These are phyloP conservation scores for Nakazawaea wickerhamii DNA, from an alignment of 805 yeast genomes.

Conservation along the genomic window DNA sequence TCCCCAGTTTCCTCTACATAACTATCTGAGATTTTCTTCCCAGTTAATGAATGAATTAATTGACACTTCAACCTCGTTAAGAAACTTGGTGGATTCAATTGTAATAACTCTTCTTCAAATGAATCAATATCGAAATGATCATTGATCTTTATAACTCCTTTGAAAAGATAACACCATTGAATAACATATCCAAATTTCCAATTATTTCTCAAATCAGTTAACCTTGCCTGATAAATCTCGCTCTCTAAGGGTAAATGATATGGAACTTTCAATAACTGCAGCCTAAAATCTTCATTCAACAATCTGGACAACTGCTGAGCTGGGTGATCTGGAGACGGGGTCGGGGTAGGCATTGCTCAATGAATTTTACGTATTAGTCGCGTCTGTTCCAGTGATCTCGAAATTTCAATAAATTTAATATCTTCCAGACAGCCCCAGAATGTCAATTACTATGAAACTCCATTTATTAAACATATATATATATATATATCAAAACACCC, in stretches of 20 bases:
- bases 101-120: constrained; percentile 57
- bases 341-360: constrained; percentile 10
- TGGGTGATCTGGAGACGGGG: constrained; percentile 21
- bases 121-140: constrained; percentile 55
- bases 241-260: constrained; percentile 31
- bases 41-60: constrained; percentile 35
- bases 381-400: too few species aligned
- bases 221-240: constrained; percentile 25
- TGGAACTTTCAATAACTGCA: constrained; percentile 35
- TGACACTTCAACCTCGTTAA: constrained; percentile 38
- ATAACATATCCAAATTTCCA: constrained; percentile 34
- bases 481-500: neutral
- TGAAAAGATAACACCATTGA: constrained; percentile 53
- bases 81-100: constrained; percentile 35
- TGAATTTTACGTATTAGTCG: too few species aligned
- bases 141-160: constrained; percentile 44
- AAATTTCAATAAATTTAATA: too few species aligned
- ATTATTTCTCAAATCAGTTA: constrained; percentile 30
- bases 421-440: too few species aligned
- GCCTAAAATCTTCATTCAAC: constrained; percentile 30
- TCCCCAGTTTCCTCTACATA: constrained; percentile 16
- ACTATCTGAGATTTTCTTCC: constrained; percentile 24
- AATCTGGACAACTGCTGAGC: constrained; percentile 25
- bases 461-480: too few species aligned
- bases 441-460: too few species aligned